Evolutionary conservation across 2,329 filamentous ascomycete genomes (phyloP).

Genomic region (Microcera coccophila): DNA sequence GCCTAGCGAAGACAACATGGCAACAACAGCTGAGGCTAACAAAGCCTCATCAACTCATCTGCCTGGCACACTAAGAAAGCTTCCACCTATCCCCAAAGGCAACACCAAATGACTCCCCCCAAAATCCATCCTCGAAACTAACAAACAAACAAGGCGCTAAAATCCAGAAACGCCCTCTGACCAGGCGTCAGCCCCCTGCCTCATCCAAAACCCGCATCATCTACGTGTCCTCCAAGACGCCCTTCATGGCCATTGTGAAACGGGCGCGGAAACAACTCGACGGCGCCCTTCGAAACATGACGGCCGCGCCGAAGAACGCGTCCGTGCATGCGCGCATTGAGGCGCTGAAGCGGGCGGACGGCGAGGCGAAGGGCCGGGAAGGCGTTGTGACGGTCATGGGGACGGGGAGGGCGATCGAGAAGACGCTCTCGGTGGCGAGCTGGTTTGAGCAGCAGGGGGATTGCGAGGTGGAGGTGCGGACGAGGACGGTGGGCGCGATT

Average conservation of each 20-base stretch:
- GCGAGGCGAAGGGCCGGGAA: slow-evolving; percentile 24
- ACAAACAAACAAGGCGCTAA: slow-evolving; percentile 39
- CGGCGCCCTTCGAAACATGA: slow-evolving; percentile 41
- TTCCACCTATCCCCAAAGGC: background rate
- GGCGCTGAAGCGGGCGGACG: slow-evolving; percentile 35
- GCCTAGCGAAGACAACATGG: slow-evolving; percentile 17
- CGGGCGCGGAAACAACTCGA: slow-evolving; percentile 62
- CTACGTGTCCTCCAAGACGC: slow-evolving; percentile 62
- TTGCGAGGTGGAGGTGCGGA: slow-evolving; percentile 56
- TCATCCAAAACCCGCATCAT: slow-evolving; percentile 48
- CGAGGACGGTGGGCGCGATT: slow-evolving; percentile 60
- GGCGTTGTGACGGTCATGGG: slow-evolving; percentile 56
- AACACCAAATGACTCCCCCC: background rate
- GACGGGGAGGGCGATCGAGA: slow-evolving; percentile 63
- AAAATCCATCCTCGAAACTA: slow-evolving; percentile 3
- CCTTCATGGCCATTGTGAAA: slow-evolving; percentile 65
- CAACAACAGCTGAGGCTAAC: slow-evolving; percentile 11
- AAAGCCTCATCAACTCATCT: slow-evolving; percentile 13
- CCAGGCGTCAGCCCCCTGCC: slow-evolving; percentile 38
- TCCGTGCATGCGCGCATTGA: slow-evolving; percentile 46
- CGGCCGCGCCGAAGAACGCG: slow-evolving; percentile 46
- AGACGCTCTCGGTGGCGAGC: slow-evolving; percentile 57
- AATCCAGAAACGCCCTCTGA: slow-evolving; percentile 48
- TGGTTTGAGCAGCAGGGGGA: slow-evolving; percentile 62
- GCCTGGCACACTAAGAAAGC: background rate